These are phyloP conservation scores for Hemileccinum rubropunctum DNA, from an alignment of 768 basidiomycete species.

Conservation along the genomic window DNA sequence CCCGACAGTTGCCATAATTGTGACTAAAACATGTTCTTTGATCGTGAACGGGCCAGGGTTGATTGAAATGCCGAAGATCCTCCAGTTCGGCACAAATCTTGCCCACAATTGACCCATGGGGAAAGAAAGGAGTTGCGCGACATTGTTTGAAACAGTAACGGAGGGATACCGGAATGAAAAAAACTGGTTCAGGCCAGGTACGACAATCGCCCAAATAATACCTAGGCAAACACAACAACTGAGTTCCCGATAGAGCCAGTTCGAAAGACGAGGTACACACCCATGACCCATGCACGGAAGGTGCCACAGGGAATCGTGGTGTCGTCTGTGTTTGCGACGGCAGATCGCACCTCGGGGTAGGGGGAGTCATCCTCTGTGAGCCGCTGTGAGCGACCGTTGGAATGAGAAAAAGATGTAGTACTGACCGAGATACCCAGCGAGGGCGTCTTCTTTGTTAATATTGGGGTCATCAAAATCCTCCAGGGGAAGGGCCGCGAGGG, in stretches of 20 bases:
- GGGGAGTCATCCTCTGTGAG: constrained; percentile 69
- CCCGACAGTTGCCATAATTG: constrained; percentile 60
- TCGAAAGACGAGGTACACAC: constrained; percentile 20
- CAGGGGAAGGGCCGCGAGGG: constrained; percentile 3
- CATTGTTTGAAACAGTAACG: constrained; percentile 44
- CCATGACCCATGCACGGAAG: constrained; percentile 60
- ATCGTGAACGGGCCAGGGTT: constrained; percentile 81
- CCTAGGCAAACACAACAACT: constrained; percentile 16
- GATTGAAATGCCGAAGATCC: constrained; percentile 54
- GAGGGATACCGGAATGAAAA: constrained; percentile 70
- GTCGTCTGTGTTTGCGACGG: constrained; percentile 73
- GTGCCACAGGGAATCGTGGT: constrained; percentile 59
- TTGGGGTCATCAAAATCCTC: constrained; percentile 39
- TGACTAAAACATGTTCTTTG: constrained; percentile 72
- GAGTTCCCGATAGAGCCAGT: too few species aligned
- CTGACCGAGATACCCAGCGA: constrained; percentile 28
- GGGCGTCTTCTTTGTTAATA: constrained; percentile 27
- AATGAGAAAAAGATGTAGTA: not conserved
- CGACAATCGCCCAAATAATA: constrained; percentile 54
- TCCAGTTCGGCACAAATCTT: constrained; percentile 45
- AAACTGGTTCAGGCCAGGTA: constrained; percentile 77
- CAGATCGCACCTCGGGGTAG: constrained; percentile 79
- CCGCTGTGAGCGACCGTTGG: constrained; percentile 11
- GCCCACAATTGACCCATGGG: constrained; percentile 69
- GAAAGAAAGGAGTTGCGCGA: constrained; percentile 72